Conservation (phyloP, 805 yeast genomes). For the Candida silvatica region DNA sequence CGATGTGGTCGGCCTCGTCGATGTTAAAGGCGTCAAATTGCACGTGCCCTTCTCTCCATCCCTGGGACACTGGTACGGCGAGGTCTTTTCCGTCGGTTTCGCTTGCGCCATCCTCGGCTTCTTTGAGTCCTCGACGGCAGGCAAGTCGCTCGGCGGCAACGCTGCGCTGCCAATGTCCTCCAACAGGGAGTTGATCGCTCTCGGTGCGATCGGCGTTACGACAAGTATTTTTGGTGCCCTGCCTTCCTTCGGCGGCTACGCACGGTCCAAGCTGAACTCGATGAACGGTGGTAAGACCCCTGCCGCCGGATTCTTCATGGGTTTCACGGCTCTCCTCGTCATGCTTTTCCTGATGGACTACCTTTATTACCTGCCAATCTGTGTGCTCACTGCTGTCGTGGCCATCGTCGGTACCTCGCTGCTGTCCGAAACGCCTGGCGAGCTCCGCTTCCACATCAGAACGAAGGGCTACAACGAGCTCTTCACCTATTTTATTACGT, state of each 20-base stretch:
- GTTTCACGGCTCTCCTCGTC: conserved; percentile 61
- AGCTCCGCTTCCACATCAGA: conserved; percentile 60
- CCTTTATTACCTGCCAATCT: conserved; percentile 68
- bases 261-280: conserved; percentile 83
- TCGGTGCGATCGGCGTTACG: conserved; percentile 66
- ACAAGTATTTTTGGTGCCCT: conserved; percentile 57
- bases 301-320: conserved; percentile 76
- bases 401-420: conserved; percentile 69
- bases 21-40: conserved; percentile 39
- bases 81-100: conserved; percentile 59
- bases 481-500: conserved; percentile 55
- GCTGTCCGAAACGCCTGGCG: conserved; percentile 79
- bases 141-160: conserved; percentile 73
- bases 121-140: conserved; percentile 89
- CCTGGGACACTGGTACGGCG: conserved; percentile 39
- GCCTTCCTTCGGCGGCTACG: conserved; percentile 95
- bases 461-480: conserved; percentile 75
- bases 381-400: conserved; percentile 74
- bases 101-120: conserved; percentile 82
- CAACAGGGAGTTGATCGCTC: conserved; percentile 84
- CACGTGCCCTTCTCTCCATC: conserved; percentile 48
- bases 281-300: conserved; percentile 84
- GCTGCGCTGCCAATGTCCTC: conserved; percentile 68
- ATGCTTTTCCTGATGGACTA: conserved; percentile 50
- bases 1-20: conserved; percentile 60